phyloP scores from a whole-genome alignment of 139 green algal species.

The Edaphochlamys debaryana region DNA sequence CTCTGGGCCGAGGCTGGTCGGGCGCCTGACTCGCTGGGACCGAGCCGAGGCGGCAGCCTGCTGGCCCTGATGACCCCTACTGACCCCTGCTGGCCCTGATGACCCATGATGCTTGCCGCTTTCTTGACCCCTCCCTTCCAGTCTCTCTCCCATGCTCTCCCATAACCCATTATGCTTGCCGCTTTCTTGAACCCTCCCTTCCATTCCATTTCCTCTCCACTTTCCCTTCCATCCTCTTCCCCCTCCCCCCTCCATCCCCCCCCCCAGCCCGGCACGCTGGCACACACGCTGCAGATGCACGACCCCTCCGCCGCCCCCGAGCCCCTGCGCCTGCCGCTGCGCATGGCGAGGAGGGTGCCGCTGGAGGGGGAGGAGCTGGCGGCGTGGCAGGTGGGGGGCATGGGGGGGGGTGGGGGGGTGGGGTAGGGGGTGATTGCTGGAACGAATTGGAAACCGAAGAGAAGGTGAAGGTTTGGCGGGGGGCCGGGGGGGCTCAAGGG shows the following conservation, averaged over 20 bases:
- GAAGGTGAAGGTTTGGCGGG: neutral
- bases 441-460: too few relatives aligned
- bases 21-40: too few relatives aligned
- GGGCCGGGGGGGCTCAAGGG: too few relatives aligned
- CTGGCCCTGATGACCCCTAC: too few relatives aligned
- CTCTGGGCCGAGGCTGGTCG: too few relatives aligned
- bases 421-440: too few relatives aligned
- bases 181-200: too few relatives aligned
- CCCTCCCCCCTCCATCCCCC: neutral
- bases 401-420: neutral
- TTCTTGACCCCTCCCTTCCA: neutral
- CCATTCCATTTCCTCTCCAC: neutral
- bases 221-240: neutral
- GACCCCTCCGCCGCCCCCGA: constrained; percentile 2
- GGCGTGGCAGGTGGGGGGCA: constrained; percentile 49
- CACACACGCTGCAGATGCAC: constrained; percentile 36
- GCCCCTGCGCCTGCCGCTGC: constrained; percentile 60
- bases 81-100: too few relatives aligned
- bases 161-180: too few relatives aligned
- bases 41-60: too few relatives aligned
- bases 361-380: constrained; percentile 88
- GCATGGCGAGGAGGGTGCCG: constrained; percentile 64
- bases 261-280: constrained; percentile 44
- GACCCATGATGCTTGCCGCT: too few relatives aligned
- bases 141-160: too few relatives aligned